Conservation (phyloP, 2,329 filamentous ascomycete species). For the Ophiostoma himal-ulmi region DNA sequence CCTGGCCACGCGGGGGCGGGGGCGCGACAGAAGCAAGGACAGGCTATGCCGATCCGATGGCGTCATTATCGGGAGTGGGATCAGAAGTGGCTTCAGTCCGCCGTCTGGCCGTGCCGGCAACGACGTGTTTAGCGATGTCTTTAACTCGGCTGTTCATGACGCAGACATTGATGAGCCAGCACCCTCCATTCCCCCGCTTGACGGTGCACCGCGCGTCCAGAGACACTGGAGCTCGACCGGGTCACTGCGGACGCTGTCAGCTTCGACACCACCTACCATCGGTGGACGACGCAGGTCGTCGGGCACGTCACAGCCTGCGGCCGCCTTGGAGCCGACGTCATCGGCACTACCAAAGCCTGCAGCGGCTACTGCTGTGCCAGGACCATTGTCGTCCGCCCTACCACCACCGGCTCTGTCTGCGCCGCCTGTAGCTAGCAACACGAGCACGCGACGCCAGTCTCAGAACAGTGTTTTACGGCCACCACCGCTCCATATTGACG, state of each 20-base stretch:
- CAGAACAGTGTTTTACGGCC: constrained; percentile 43
- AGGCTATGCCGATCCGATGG: neutral
- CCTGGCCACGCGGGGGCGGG: neutral
- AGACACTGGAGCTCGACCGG: constrained; percentile 17
- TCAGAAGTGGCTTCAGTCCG: neutral
- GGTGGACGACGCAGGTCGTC: constrained; percentile 31
- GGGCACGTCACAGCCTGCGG: constrained; percentile 21
- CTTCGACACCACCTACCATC: constrained; percentile 47
- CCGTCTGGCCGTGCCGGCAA: neutral
- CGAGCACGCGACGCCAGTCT: constrained; percentile 45
- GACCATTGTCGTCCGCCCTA: neutral
- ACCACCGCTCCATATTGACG: constrained; percentile 39
- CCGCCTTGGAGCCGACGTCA: constrained; percentile 23
- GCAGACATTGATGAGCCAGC: neutral
- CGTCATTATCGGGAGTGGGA: neutral
- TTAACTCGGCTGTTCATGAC: neutral
- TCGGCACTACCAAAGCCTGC: constrained; percentile 28
- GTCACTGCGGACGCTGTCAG: constrained; percentile 36
- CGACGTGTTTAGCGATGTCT: neutral
- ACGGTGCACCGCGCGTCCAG: constrained; percentile 10
- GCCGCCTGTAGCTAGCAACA: constrained; percentile 26
- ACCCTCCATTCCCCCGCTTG: neutral
- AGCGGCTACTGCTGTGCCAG: constrained; percentile 28
- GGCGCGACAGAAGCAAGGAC: neutral
- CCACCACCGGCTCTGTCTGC: neutral